Evolutionary conservation across 2,329 filamentous ascomycete genomes (phyloP).

Genomic region (Phaeosphaeria sp.): DNA sequence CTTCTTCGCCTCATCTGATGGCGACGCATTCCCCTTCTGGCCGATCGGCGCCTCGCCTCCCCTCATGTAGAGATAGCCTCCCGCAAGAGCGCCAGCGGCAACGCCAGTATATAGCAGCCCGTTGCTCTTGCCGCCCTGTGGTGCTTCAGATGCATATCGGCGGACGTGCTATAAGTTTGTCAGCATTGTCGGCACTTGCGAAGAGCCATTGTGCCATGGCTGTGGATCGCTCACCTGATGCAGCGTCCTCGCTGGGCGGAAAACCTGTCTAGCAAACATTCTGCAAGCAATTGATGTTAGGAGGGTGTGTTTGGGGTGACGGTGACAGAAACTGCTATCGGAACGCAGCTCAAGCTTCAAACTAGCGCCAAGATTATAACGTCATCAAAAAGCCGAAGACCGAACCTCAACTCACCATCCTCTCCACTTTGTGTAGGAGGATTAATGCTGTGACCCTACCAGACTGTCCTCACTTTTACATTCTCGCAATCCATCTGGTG

Average conservation of each 20-base stretch:
- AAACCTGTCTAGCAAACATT: conserved; percentile 54
- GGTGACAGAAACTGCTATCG: conserved; percentile 13
- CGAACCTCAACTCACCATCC: conserved; percentile 15
- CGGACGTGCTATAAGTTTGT: conserved; percentile 62
- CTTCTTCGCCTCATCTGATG: conserved; percentile 46
- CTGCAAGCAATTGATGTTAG: conserved; percentile 34
- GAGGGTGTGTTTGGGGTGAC: conserved; percentile 11
- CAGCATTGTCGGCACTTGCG: conserved; percentile 20
- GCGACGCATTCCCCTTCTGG: conserved; percentile 30
- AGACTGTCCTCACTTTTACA: no score
- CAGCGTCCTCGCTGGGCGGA: conserved; percentile 51
- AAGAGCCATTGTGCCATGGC: conserved; percentile 16
- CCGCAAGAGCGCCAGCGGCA: conserved; percentile 64
- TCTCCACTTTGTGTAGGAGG: neutral
- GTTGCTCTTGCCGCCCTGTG: conserved; percentile 57
- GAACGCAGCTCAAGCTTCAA: conserved; percentile 16
- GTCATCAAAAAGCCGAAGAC: conserved; percentile 23
- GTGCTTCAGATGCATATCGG: conserved; percentile 72
- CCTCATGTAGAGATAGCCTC: conserved; percentile 58
- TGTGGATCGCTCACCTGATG: conserved; percentile 43
- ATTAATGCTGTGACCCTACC: no score
- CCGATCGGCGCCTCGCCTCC: conserved; percentile 34
- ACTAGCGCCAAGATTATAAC: conserved; percentile 32
- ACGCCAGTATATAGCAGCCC: conserved; percentile 64
- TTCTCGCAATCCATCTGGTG: no score